Evolutionary conservation across 192 early-diverging fungal species (phyloP).

Genomic region (Spinellus fusiger): DNA sequence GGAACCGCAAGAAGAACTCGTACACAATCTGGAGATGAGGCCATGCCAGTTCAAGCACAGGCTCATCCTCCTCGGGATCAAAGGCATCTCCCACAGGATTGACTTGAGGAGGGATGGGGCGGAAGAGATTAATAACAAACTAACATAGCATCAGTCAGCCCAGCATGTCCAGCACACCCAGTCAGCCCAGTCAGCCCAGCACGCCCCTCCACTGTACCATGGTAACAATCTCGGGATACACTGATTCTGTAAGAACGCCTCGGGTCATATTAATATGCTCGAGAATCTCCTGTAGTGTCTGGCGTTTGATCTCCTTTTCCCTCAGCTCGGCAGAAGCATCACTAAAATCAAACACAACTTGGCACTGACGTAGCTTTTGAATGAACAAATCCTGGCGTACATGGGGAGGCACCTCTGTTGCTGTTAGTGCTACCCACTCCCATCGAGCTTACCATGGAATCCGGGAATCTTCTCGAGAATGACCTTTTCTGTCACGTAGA

Average conservation of each 20-base stretch:
- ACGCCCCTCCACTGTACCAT: constrained; percentile 58
- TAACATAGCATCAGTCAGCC: constrained; percentile 17
- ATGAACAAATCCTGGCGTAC: constrained; percentile 75
- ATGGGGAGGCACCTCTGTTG: constrained; percentile 53
- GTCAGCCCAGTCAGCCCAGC: too few species aligned
- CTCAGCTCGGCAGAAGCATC: constrained; percentile 67
- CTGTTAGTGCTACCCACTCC: neutral
- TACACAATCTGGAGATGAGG: constrained; percentile 89
- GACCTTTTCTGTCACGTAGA: constrained; percentile 77
- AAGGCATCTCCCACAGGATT: constrained; percentile 87
- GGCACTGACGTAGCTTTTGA: constrained; percentile 80
- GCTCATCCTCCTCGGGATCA: constrained; percentile 94
- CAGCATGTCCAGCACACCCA: neutral
- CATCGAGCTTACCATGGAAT: constrained; percentile 62
- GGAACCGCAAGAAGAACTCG: constrained; percentile 86
- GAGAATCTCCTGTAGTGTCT: constrained; percentile 73
- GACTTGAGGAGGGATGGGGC: constrained; percentile 83
- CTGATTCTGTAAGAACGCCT: constrained; percentile 68
- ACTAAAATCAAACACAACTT: constrained; percentile 82
- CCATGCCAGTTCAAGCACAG: constrained; percentile 87
- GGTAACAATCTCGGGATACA: constrained; percentile 77
- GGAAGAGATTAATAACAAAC: constrained; percentile 81
- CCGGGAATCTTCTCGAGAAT: constrained; percentile 68
- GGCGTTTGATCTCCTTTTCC: constrained; percentile 86
- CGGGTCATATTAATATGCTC: constrained; percentile 76